Evolutionary conservation across 1,284 basidiomycete species (phyloP).

Genomic region (Trametes sp.): DNA sequence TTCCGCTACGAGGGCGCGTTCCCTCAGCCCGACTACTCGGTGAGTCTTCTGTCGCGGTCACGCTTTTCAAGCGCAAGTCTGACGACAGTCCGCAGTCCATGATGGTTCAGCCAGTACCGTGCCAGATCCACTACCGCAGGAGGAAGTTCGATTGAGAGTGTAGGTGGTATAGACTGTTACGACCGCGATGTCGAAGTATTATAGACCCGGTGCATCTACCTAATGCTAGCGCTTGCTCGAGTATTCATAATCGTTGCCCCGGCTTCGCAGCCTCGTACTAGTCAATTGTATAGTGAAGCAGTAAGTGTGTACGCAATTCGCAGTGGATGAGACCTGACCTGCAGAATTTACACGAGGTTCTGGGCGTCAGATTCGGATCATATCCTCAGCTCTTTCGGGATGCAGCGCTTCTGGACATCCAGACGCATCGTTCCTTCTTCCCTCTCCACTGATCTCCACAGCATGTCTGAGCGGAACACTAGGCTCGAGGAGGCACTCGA

Average conservation of each 20-base stretch:
- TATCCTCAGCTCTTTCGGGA: no score
- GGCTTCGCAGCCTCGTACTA: no score
- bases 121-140: slow-evolving; percentile 53
- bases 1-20: slow-evolving; percentile 73
- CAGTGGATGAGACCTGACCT: no score
- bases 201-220: slow-evolving; percentile 14
- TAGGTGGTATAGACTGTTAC: slow-evolving; percentile 8
- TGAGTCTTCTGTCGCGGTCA: slow-evolving; percentile 49
- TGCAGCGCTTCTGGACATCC: no score
- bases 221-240: slow-evolving; percentile 12
- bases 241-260: not conserved
- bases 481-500: not conserved
- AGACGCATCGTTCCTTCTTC: no score
- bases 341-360: no score
- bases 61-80: not conserved
- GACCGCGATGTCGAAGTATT: slow-evolving; percentile 21
- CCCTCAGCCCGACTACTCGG: slow-evolving; percentile 90
- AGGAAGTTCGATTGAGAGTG: slow-evolving; percentile 42
- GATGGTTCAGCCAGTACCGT: slow-evolving; percentile 42
- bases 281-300: no score
- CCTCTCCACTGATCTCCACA: no score
- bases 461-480: no score
- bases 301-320: no score
- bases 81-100: slow-evolving; percentile 34
- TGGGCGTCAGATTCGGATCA: no score